Percentiles rank a stretch among this genome's conserved stretches.
Evolutionary conservation across 1,284 basidiomycete species (phyloP).

Genomic region (Ustilago trichophora): DNA sequence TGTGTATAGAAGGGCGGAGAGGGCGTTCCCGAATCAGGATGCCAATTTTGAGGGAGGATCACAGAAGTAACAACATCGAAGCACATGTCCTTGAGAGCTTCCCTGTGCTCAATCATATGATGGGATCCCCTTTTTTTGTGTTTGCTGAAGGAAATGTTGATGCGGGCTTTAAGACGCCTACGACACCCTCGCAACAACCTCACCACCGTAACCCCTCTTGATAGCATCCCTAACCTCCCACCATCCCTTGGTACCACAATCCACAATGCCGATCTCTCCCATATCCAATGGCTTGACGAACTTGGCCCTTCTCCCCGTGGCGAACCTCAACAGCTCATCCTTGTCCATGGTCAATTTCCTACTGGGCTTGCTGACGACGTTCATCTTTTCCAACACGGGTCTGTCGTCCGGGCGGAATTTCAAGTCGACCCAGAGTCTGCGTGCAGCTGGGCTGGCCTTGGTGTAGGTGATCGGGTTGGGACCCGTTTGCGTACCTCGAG

Average conservation of each 20-base stretch:
- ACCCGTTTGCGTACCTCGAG: slow-evolving; percentile 77
- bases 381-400: slow-evolving; percentile 79
- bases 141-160: too few relatives aligned
- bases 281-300: slow-evolving; percentile 78
- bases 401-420: slow-evolving; percentile 83
- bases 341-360: slow-evolving; percentile 78
- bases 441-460: slow-evolving; percentile 66
- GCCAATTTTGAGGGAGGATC: too few relatives aligned
- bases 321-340: slow-evolving; percentile 77
- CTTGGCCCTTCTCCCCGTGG: slow-evolving; percentile 70
- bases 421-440: slow-evolving; percentile 81
- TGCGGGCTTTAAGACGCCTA: too few relatives aligned
- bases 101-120: too few relatives aligned
- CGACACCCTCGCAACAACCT: slow-evolving; percentile 67
- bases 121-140: too few relatives aligned
- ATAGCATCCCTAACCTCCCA: slow-evolving; percentile 68
- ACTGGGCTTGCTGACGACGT: slow-evolving; percentile 78
- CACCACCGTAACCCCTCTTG: slow-evolving; percentile 65
- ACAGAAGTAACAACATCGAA: too few relatives aligned
- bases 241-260: slow-evolving; percentile 71
- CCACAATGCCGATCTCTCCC: slow-evolving; percentile 85
- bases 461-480: slow-evolving; percentile 75
- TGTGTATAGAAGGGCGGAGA: too few relatives aligned
- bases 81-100: too few relatives aligned
- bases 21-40: too few relatives aligned